Conservation (phyloP, 2,329 filamentous ascomycete genomes). For the Calonectria hawksworthii region DNA sequence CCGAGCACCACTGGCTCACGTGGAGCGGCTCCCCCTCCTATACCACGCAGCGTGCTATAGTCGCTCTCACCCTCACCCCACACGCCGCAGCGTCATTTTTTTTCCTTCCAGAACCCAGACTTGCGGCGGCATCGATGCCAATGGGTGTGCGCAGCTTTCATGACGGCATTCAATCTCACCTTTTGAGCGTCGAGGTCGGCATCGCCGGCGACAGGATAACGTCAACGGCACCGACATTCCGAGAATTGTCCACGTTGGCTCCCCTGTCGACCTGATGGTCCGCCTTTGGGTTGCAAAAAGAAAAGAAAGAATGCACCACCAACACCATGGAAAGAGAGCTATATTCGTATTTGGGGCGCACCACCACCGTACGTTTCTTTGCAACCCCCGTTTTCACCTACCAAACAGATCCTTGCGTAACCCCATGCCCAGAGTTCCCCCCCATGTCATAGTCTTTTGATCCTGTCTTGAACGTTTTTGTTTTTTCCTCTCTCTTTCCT, state of each 20-base stretch:
- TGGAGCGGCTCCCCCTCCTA: not conserved
- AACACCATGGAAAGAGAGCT: not conserved
- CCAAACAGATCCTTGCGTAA: not conserved
- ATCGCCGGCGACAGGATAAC: constrained; percentile 13
- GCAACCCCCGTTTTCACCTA: not conserved
- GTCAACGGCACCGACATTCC: constrained; percentile 7
- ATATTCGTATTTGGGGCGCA: constrained; percentile 2
- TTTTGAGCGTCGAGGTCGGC: not conserved
- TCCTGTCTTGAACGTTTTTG: not conserved
- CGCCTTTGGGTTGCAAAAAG: constrained; percentile 11
- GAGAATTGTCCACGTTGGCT: not conserved
- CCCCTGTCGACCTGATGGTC: not conserved
- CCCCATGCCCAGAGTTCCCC: not conserved
- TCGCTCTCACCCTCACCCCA: constrained; percentile 20
- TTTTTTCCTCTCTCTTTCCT: not conserved
- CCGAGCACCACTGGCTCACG: not conserved
- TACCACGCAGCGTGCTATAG: constrained; percentile 4
- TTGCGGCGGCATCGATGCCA: not conserved
- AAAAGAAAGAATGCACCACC: not conserved
- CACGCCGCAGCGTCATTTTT: constrained; percentile 22
- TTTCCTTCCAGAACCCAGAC: not conserved
- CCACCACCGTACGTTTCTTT: not conserved
- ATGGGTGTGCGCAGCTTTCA: not conserved
- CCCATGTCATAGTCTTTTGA: not conserved
- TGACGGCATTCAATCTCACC: constrained; percentile 14